phyloP scores from a whole-genome alignment of 192 early-diverging fungal genomes.

The Podila epigama region DNA sequence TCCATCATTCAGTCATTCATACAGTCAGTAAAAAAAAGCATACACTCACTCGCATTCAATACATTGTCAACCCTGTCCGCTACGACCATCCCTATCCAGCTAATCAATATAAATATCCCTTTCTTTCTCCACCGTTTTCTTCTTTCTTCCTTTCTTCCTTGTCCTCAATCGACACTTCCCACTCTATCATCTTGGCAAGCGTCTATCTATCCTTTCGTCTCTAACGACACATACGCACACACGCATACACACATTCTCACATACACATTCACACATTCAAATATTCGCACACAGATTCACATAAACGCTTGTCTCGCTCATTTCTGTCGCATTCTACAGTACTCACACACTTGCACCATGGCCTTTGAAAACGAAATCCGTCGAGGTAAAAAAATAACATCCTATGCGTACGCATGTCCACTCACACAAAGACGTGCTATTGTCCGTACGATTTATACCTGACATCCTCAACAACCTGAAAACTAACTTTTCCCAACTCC shows the following conservation, averaged over 20 bases:
- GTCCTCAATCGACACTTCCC: not conserved
- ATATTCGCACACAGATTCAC: too few species aligned
- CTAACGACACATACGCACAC: not conserved
- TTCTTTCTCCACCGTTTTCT: not conserved
- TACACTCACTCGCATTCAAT: too few species aligned
- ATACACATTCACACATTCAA: not conserved
- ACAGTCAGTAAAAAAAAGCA: too few species aligned
- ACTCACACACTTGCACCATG: constrained; percentile 1
- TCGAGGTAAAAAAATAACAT: constrained; percentile 15
- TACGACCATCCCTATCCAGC: too few species aligned
- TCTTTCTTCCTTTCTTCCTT: not conserved
- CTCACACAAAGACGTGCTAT: too few species aligned
- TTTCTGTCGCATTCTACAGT: not conserved
- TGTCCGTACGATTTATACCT: too few species aligned
- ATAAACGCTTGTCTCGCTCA: not conserved
- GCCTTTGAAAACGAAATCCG: constrained; percentile 27
- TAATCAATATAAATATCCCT: not conserved
- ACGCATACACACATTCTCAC: not conserved
- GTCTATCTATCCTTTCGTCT: not conserved
- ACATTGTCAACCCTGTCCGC: too few species aligned
- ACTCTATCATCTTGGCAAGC: not conserved
- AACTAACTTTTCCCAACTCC: not conserved
- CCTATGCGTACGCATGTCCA: not conserved
- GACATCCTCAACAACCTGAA: not conserved
- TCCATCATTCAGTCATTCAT: too few species aligned